Base-by-base conservation (phyloP, 345 rosid genomes). In the Hibiscus trionum region DNA sequence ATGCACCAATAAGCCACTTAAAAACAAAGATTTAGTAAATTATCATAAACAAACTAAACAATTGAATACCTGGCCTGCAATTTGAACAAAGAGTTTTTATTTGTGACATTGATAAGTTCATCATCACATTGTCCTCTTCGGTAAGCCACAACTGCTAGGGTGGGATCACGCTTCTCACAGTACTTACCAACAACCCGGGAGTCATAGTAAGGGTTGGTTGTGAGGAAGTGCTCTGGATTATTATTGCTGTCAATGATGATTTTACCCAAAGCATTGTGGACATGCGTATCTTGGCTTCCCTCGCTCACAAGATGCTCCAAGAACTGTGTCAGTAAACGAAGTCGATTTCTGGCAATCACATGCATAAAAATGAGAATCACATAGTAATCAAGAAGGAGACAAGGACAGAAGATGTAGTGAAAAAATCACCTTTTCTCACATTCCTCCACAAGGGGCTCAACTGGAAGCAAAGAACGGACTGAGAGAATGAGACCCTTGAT, bases 141-240 rank as follows among this genome's bases (percentile, higher is more conserved):
- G 79, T 96, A 96, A 47, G 99, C 96, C 75, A 96, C 95, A 70
- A 93, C 99, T 49, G 99, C 99, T 57, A 96, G 87, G 8, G 98
- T 93, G 21, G 99, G 99, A 84, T 96, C 99, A 35, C 98, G 98
- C 79, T 96, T 96, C 88, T 96, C 99, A 77, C 99, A 96, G 82
- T 96, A 96, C 77, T 93, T 96, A 62, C 99, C 99, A 77, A 96
- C 99, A 70, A 96, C 99, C 66, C 88, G 84, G 17, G 99, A 87
- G 84, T 96, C 99, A 66, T 96, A 96, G 86, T 89, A 96, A 12
- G 96, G 96, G 77, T 96, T 96, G 72, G 99, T 93, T 70, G 99
- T 96, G 17, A 96, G 91, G 82, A 96, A 96, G 78, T 91, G 98
- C 84, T 96, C 99, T 0, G 99, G 99, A 77, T 96, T 96, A 86